Evolutionary conservation across 805 yeast species (phyloP).

Genomic region (Candida piceae): DNA sequence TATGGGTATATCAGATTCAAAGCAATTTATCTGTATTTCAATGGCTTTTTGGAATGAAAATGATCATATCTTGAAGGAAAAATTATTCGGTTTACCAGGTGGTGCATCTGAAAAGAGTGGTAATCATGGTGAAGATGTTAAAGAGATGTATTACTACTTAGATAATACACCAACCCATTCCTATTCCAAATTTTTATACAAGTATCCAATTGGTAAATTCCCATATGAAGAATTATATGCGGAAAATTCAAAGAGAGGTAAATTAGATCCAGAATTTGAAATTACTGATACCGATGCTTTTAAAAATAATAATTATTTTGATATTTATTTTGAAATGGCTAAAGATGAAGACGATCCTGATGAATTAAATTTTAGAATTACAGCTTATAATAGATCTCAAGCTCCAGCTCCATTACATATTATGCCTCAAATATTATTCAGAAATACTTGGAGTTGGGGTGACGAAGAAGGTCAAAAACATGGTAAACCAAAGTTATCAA

Average conservation of each 20-base stretch:
- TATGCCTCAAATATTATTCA: conserved; percentile 74
- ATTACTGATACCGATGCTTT: conserved; percentile 74
- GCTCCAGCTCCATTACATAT: conserved; percentile 86
- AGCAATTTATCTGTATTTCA: conserved; percentile 69
- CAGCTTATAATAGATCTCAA: conserved; percentile 80
- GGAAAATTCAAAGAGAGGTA: conserved; percentile 60
- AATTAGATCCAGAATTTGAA: conserved; percentile 73
- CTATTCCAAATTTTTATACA: conserved; percentile 85
- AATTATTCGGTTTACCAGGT: conserved; percentile 74
- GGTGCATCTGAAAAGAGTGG: conserved; percentile 69
- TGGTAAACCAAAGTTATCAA: conserved; percentile 45
- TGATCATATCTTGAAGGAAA: conserved; percentile 80
- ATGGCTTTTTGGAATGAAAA: conserved; percentile 90
- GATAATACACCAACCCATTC: conserved; percentile 94
- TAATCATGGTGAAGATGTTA: conserved; percentile 94
- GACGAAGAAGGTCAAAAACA: conserved; percentile 41
- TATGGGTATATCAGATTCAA: conserved; percentile 78
- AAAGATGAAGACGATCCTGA: conserved; percentile 78
- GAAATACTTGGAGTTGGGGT: conserved; percentile 96
- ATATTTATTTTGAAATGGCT: conserved; percentile 85
- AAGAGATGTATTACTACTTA: conserved; percentile 76
- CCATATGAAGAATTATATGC: conserved; percentile 74
- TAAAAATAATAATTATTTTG: conserved; percentile 73
- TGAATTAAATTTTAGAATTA: conserved; percentile 74
- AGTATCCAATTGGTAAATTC: conserved; percentile 82